Evolutionary conservation across 331 rosid genomes (phyloP), one percentile per base, ranked within the genome.

Genomic region (Malus hybrid): DNA sequence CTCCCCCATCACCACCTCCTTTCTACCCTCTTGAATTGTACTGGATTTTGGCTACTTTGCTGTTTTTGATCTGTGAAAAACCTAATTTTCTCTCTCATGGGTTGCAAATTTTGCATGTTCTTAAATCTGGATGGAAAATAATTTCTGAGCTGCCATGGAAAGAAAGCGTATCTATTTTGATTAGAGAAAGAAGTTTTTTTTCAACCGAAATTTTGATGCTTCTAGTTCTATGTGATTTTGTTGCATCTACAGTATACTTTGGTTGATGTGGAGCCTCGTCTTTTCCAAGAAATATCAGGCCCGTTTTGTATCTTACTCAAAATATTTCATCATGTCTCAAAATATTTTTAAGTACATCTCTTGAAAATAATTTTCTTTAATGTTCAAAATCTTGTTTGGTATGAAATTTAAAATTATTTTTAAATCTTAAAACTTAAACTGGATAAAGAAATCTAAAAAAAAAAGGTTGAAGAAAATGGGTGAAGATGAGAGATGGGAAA

Each of bases 21-120:
- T 77, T 31, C 1, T 48, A n/a, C 36, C 48, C 63, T 28, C 20
- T 14, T 77, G 19, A 14, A 68, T 61, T 28, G 11, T 60, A 36
- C 24, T 11, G 57, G 65, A 54, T 66, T 70, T 14, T n/a, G 36
- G 36, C 77, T 22, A 42, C 76, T 79, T 67, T 75, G 76, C 70
- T 55, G 72, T 73, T 83, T 44, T 59, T 36, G 22, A 36, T 68
- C 5, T 34, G 19, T 10, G 15, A 74, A 70, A 82, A 66, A 86
- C 75, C 78, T 79, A 64, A 13, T 74, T 74, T 69, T 64, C 9
- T 5, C 46, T 42, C 28, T 6, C 31, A 69, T 7, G 16, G 61
- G 52, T 68, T n/a, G 33, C 36, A 28, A 22, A 39, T 34, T 63
- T 50, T 32, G 16, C 60, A 46, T n/a, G 14, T 78, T 13, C 16